These are phyloP conservation scores for Carnegiea gigantea DNA, from an alignment of 179 eudicot species.

Conservation along the genomic window DNA sequence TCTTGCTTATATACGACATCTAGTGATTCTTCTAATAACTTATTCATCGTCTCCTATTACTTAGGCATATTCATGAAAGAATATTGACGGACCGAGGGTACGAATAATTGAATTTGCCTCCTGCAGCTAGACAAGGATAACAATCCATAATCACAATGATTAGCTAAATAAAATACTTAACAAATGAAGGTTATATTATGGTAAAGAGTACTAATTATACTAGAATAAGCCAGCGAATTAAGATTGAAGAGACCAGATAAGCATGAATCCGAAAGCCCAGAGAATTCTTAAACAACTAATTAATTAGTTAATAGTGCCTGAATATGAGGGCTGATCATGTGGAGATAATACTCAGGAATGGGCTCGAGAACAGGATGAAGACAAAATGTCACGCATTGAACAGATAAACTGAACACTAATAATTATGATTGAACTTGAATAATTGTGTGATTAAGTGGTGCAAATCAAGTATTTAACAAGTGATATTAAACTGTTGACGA, in stretches of 20 bases:
- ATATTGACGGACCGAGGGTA: too few species aligned
- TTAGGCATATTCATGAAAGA: background rate
- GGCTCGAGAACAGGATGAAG: slow-evolving; percentile 24
- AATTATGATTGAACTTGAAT: background rate
- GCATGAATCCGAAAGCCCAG: background rate
- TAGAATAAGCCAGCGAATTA: background rate
- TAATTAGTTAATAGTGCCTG: background rate
- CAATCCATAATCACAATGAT: background rate
- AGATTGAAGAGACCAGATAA: slow-evolving; percentile 5
- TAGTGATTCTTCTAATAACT: too few species aligned
- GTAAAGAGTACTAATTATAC: background rate
- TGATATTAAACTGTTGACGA: background rate
- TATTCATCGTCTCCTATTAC: too few species aligned
- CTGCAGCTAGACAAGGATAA: slow-evolving; percentile 9
- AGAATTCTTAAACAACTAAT: background rate
- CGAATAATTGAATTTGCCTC: too few species aligned
- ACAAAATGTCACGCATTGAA: slow-evolving; percentile 28
- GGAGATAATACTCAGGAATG: background rate
- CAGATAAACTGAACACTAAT: background rate
- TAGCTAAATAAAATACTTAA: background rate
- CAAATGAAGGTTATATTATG: background rate
- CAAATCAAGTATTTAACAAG: background rate
- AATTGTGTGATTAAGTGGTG: background rate
- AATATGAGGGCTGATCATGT: background rate
- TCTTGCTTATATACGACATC: too few species aligned